Evolutionary conservation across 768 basidiomycete species (phyloP), one percentile per base, ranked within the genome.

Genomic region (Amanita thiersii): DNA sequence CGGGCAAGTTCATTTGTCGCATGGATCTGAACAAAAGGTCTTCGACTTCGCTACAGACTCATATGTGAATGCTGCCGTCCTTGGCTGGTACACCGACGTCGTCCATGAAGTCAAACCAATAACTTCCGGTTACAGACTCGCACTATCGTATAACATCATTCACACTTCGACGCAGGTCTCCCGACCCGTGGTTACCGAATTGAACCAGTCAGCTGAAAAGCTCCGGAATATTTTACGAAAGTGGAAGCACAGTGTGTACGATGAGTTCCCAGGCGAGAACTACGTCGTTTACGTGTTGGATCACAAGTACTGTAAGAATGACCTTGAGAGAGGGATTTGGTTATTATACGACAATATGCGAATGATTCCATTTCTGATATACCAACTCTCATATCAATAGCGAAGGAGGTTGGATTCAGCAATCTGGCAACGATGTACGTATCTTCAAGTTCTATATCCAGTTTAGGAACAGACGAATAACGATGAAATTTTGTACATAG

Each of bases 41-140:
- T 52, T 66, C 49, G 60, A 65, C 47, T 48, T 54, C 26, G 50
- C 44, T 4, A 20, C 12, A 28, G n/a, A 41, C 21, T 58, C 59
- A 29, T 24, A 44, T 3, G 33, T 48, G 2, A 20, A 49, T 8
- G 61, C 61, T 0, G 52, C 60, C 12, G 56, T 63, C n/a, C 48
- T 67, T 12, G 56, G 63, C 6, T 70, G 68, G 64, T 67, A 68
- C 44, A 64, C 61, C 11, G 65, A 63, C 46, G 64, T 67, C 12
- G 39, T 46, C 10, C 66, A 64, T 48, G 62, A 63, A 40, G 53
- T 68, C 44, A 64, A 64, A 43, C 62, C 61, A 6, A 53, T 69
- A 35, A 62, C 57, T 2, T 51, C 56, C 10, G 68, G 68, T 3
- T 64, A 62, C 40, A 59, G 61, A 3, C 58, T 69, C 4, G 64